Conservation (phyloP, 2,329 filamentous ascomycete genomes). For the Neoascochyta sp. region DNA sequence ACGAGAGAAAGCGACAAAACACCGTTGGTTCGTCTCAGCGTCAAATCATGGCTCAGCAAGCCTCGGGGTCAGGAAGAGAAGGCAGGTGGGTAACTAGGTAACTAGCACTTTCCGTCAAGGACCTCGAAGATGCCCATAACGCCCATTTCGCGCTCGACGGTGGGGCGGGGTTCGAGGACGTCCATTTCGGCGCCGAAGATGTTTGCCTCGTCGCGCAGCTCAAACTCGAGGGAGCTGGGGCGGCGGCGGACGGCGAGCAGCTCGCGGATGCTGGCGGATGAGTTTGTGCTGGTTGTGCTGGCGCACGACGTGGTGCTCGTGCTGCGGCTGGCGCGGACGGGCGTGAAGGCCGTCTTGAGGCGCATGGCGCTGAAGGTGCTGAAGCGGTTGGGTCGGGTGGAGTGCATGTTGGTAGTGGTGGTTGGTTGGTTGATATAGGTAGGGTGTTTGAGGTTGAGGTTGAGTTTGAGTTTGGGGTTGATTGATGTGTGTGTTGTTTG, state of each 20-base stretch:
- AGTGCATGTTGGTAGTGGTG: conserved; percentile 22
- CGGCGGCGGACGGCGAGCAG: conserved; percentile 33
- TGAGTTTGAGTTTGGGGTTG: conserved; percentile 4
- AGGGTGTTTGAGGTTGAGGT: too few relatives aligned
- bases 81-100: too few relatives aligned
- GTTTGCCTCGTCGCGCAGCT: conserved; percentile 35
- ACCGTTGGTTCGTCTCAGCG: too few relatives aligned
- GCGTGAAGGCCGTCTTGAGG: conserved; percentile 35
- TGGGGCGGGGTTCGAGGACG: conserved; percentile 34
- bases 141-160: conserved; percentile 16
- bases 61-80: too few relatives aligned
- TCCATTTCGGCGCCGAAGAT: conserved; percentile 29
- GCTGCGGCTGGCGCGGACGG: conserved; percentile 30
- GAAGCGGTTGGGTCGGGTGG: conserved; percentile 39
- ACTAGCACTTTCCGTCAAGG: conserved; percentile 30
- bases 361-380: conserved; percentile 26
- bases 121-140: conserved; percentile 41
- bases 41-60: too few relatives aligned
- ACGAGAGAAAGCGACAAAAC: too few relatives aligned
- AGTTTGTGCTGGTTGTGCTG: conserved; percentile 18
- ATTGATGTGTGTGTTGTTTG: conserved; percentile 4
- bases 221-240: conserved; percentile 32
- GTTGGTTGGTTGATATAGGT: conserved; percentile 4
- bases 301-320: conserved; percentile 17
- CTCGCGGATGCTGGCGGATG: conserved; percentile 23